Base-by-base conservation (phyloP, 2,329 filamentous ascomycete species). In the Colletotrichum falcatum region DNA sequence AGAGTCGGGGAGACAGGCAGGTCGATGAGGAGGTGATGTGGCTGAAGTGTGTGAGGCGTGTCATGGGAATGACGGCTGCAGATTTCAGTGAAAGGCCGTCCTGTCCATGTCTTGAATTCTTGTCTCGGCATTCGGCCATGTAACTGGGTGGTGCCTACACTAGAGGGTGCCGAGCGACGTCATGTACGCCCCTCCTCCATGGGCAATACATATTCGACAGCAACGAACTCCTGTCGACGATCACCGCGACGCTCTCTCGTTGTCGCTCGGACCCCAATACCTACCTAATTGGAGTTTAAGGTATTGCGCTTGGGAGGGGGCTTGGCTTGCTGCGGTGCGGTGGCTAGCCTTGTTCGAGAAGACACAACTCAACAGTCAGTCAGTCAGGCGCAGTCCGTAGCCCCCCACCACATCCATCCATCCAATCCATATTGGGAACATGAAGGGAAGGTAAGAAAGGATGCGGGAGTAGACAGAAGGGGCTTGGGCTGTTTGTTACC, bases 401-500 rank as follows among this genome's bases (percentile, higher is more conserved):
- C 30, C 30, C 30, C 28, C 20, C 30, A 18, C 28, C 20, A 14
- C n/a, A 35, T 20, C 54, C 51, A 37, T 26, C 20, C 20, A 18
- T 18, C 20, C 3, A 20, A 33, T 20, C 59, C 51, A 30, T 26
- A 39, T 11, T 51, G 30, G 33, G n/a, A 18, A 35, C 12, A 33
- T 30, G 46, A 48, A 26, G 46, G 46, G 37, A 23, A 60, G 18
- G 8, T 3, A 44, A 44, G 42, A 2, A 60, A 39, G 39, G 54
- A 69, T 48, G 37, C 54, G 54, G 61, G 44, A 65, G 39, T 16
- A 44, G 42, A 44, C 42, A 44, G 59, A 33, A 61, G 56, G 39
- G 56, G 56, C 56, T 62, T 70, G 63, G 67, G 63, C 63, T 53
- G 56, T 33, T 67, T n/a, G n/a, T n/a, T n/a, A n/a, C n/a, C n/a